Conservation (phyloP, 371 early-diverging fungal genomes). For the Lichtheimia hyalospora region DNA sequence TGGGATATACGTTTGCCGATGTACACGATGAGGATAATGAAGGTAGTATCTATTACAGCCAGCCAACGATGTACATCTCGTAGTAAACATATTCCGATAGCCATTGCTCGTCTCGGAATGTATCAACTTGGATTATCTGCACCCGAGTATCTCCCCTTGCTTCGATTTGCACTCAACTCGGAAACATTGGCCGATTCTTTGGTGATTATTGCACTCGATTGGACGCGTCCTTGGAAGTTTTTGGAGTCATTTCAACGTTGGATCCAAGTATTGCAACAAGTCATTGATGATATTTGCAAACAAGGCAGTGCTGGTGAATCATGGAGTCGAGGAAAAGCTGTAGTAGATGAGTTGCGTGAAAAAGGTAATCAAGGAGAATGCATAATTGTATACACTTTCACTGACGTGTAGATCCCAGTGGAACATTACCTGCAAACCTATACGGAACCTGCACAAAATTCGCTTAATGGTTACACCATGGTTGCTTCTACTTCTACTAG, state of each 20-base stretch:
- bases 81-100: constrained; percentile 12
- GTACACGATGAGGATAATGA: constrained; percentile 84
- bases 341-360: constrained; percentile 76
- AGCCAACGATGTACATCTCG: not conserved
- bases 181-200: constrained; percentile 66
- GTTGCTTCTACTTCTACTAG: constrained; percentile 42
- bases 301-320: constrained; percentile 54
- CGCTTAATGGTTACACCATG: constrained; percentile 26
- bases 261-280: constrained; percentile 72
- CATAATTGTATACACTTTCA: too few species aligned
- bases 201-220: constrained; percentile 85
- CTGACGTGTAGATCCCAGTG: constrained; percentile 25
- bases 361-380: constrained; percentile 47
- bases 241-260: constrained; percentile 80
- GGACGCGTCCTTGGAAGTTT: constrained; percentile 91
- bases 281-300: constrained; percentile 59
- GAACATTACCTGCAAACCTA: constrained; percentile 65
- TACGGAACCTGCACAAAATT: constrained; percentile 43
- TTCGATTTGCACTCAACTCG: constrained; percentile 74
- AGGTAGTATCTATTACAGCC: constrained; percentile 37
- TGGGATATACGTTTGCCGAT: constrained; percentile 83
- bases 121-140: constrained; percentile 83
- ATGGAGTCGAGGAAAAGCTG: constrained; percentile 68
- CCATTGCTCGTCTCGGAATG: constrained; percentile 81
- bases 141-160: constrained; percentile 69